phyloP scores from a whole-genome alignment of 768 basidiomycete genomes.

The Hericium rajendrae region DNA sequence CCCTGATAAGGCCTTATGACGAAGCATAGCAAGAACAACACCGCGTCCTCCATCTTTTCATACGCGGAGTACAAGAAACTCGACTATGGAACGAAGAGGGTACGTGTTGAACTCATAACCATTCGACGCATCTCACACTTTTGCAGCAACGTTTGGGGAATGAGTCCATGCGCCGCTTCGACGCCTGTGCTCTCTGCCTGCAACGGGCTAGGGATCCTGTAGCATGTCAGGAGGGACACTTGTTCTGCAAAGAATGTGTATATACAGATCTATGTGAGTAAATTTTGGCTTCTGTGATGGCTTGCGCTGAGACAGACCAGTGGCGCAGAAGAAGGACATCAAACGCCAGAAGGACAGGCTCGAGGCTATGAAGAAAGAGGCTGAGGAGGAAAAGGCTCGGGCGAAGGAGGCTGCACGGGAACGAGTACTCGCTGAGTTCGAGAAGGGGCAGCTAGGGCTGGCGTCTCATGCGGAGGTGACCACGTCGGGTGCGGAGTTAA shows the following conservation, averaged over 20 bases:
- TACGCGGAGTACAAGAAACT: constrained; percentile 84
- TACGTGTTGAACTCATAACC: constrained; percentile 22
- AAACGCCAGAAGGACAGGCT: constrained; percentile 81
- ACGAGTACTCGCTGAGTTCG: constrained; percentile 84
- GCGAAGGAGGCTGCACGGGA: constrained; percentile 73
- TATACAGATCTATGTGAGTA: constrained; percentile 72
- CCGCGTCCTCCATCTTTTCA: constrained; percentile 81
- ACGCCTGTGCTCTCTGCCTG: constrained; percentile 85
- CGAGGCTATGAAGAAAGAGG: constrained; percentile 64
- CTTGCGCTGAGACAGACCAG: constrained; percentile 26
- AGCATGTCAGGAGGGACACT: constrained; percentile 75
- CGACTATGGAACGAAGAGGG: constrained; percentile 75
- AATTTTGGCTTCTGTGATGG: neutral
- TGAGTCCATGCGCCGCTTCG: constrained; percentile 88
- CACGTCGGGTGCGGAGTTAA: constrained; percentile 29
- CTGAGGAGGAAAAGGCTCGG: constrained; percentile 66
- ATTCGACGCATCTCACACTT: constrained; percentile 1
- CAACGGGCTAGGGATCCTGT: constrained; percentile 77
- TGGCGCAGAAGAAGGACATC: constrained; percentile 86
- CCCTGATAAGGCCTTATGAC: constrained; percentile 40
- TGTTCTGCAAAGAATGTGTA: constrained; percentile 95
- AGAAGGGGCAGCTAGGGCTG: constrained; percentile 72
- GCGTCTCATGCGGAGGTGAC: constrained; percentile 35
- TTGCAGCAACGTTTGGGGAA: constrained; percentile 73
- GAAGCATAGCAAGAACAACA: constrained; percentile 87